Evolutionary conservation across 495 filamentous ascomycete genomes (phyloP), one percentile per base, ranked within the genome.

Genomic region (Xylaria intraflava): DNA sequence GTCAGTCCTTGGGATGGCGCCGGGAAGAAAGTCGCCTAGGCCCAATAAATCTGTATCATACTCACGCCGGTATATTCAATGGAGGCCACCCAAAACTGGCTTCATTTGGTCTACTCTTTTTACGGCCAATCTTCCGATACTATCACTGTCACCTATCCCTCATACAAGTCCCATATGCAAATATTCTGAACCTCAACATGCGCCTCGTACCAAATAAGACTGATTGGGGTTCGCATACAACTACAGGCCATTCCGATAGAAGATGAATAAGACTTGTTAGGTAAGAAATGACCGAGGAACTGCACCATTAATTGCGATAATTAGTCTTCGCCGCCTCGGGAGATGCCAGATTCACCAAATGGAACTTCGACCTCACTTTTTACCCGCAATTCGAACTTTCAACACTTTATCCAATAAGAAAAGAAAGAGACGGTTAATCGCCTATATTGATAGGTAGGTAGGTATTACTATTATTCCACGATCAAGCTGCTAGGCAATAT

Each of bases 21-120:
- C 16, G n/a, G 11, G 31, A 12, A 31, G 43, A 53, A 39, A 26
- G n/a, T 2, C 2, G 17, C 14, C 22, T 41, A 22, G 23, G 40
- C 49, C 33, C 40, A 31, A 27, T 22, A 38, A 9, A 40, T 16
- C 27, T 46, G 51, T 46, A 46, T 31, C 50, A 45, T 51, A 42
- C 16, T 23, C 40, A 24, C 36, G 42, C 6, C 2, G 6, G 24
- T n/a, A 23, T 29, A 19, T 8, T 17, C 3, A 39, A 40, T 49
- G 35, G 39, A 49, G 16, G 40, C 8, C 29, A 40, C 29, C 35
- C 20, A 14, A 19, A 12, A 30, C 16, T n/a, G n/a, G n/a, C n/a
- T n/a, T n/a, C n/a, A n/a, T n/a, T n/a, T n/a, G n/a, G n/a, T n/a
- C n/a, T n/a, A n/a, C 14, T 33, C 4, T 33, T 11, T 33, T 12